Percentiles rank a stretch among this genome's conserved stretches.
These are phyloP conservation scores for Amphicarpaea edgeworthii DNA, from an alignment of 306 rosid genomes.

Conservation along the genomic window DNA sequence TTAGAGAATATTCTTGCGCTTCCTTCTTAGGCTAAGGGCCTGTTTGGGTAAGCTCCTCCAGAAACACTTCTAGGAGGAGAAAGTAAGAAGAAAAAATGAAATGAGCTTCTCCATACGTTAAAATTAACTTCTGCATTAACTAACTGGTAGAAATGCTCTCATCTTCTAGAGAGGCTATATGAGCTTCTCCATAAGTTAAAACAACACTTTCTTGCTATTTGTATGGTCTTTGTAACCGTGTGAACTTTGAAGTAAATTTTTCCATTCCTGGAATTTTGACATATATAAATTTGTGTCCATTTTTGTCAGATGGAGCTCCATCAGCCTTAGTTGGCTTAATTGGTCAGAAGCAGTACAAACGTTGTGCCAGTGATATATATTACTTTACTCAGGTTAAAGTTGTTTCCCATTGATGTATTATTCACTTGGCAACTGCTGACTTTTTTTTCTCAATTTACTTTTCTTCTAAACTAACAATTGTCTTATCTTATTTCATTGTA, in stretches of 20 bases:
- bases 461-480: conserved; percentile 37
- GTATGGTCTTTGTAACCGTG: conserved; percentile 1
- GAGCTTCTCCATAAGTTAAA: too few species aligned
- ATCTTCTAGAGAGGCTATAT: too few species aligned
- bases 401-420: conserved; percentile 32
- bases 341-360: conserved; percentile 86
- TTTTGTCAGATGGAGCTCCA: conserved; percentile 90
- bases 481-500: conserved; percentile 35
- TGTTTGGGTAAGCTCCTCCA: too few species aligned
- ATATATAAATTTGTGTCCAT: not conserved
- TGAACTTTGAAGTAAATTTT: conserved; percentile 23
- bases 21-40: too few species aligned
- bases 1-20: not conserved
- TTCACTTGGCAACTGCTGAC: not conserved
- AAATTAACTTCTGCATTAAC: too few species aligned
- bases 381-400: conserved; percentile 86
- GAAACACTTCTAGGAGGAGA: too few species aligned
- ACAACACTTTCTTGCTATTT: not conserved
- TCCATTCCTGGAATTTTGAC: conserved; percentile 11
- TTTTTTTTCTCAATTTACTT: conserved; percentile 17
- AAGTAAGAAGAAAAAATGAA: too few species aligned
- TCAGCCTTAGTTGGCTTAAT: conserved; percentile 89
- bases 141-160: too few species aligned
- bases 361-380: conserved; percentile 91
- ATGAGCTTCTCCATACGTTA: too few species aligned